Evolutionary conservation across 1,139 yeast genomes (phyloP).

Genomic region (Candida tropicalis): DNA sequence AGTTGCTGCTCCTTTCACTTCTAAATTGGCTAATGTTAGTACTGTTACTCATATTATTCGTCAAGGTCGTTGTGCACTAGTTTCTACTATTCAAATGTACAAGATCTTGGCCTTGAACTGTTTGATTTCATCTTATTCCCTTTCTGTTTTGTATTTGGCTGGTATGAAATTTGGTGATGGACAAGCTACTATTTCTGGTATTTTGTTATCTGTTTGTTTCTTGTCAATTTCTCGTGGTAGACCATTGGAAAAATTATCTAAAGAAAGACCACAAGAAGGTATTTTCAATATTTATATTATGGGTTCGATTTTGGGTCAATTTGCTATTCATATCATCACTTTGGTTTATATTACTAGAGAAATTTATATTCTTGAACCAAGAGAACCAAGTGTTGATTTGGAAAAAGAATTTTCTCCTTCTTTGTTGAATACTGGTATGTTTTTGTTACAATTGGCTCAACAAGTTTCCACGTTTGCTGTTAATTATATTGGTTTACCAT

Average conservation of each 20-base stretch:
- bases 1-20: constrained; percentile 98
- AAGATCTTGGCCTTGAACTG: constrained; percentile 96
- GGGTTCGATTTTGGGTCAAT: constrained; percentile 97
- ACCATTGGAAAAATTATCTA: constrained; percentile 85
- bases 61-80: constrained; percentile 98
- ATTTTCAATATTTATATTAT: constrained; percentile 92
- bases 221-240: constrained; percentile 92
- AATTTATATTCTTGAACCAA: constrained; percentile 86
- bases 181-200: constrained; percentile 92
- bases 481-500: constrained; percentile 96
- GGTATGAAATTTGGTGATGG: constrained; percentile 99
- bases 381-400: constrained; percentile 84
- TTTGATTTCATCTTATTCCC: constrained; percentile 93
- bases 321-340: constrained; percentile 86
- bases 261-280: constrained; percentile 97
- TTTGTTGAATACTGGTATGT: constrained; percentile 92
- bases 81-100: constrained; percentile 98
- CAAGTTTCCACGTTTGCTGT: constrained; percentile 98
- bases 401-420: constrained; percentile 91
- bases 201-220: constrained; percentile 91
- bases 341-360: constrained; percentile 81
- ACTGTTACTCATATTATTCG: constrained; percentile 93
- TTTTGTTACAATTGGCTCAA: constrained; percentile 90
- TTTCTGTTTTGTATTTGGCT: constrained; percentile 91
- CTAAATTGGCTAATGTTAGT: constrained; percentile 88